Evolutionary conservation across 371 early-diverging fungal species (phyloP).

Genomic region (Haplosporangium sp.): DNA sequence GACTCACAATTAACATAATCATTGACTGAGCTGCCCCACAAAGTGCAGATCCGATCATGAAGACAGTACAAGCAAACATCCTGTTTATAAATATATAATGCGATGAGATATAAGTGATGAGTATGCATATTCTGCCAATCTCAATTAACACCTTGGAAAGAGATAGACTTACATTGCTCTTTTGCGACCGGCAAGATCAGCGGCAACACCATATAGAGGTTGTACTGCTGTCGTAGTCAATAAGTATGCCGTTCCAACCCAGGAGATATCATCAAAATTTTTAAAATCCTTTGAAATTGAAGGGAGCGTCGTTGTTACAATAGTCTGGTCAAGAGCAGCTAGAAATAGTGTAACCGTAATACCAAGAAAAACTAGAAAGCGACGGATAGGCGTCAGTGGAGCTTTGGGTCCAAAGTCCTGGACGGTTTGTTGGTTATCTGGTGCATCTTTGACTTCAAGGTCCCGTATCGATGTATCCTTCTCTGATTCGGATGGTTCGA

Average conservation of each 20-base stretch:
- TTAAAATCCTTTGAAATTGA: slow-evolving; percentile 80
- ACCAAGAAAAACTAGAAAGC: slow-evolving; percentile 48
- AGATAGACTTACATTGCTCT: slow-evolving; percentile 52
- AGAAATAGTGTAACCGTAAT: slow-evolving; percentile 67
- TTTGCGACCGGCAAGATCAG: slow-evolving; percentile 78
- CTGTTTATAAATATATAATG: slow-evolving; percentile 5
- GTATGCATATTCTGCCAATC: background rate
- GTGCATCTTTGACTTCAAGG: slow-evolving; percentile 3
- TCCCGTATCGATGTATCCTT: background rate
- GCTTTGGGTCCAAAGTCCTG: slow-evolving; percentile 46
- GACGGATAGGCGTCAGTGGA: slow-evolving; percentile 27
- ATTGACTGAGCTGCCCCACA: slow-evolving; percentile 72
- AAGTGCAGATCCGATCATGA: slow-evolving; percentile 67
- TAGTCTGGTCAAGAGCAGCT: slow-evolving; percentile 77
- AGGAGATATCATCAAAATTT: slow-evolving; percentile 63
- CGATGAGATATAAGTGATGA: background rate
- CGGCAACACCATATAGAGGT: slow-evolving; percentile 63
- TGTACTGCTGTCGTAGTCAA: slow-evolving; percentile 59
- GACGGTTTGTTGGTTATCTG: background rate
- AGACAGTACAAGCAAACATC: slow-evolving; percentile 65
- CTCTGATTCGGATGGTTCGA: background rate
- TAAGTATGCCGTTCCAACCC: slow-evolving; percentile 70
- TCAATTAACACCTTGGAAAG: background rate
- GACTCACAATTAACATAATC: slow-evolving; percentile 66
- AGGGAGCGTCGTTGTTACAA: slow-evolving; percentile 81